Conservation (phyloP, 768 basidiomycete genomes). For the Tephrocybe rancida region DNA sequence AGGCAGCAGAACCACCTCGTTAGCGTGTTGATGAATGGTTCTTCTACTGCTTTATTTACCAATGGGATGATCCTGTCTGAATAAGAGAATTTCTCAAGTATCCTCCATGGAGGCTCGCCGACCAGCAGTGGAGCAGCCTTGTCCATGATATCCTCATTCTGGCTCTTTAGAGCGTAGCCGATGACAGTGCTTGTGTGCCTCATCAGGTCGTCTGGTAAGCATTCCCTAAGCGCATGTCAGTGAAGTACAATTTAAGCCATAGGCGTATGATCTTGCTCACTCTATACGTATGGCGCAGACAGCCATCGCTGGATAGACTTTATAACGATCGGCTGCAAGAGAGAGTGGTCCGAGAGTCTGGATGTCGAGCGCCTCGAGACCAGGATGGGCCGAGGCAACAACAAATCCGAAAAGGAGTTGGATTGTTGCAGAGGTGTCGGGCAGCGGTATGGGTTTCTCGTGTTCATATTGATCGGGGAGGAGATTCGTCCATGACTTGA, state of each 20-base stretch:
- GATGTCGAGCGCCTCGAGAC: constrained; percentile 2
- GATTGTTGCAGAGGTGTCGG: constrained; percentile 2
- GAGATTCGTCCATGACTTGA: constrained; percentile 2
- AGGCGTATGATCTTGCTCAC: background rate
- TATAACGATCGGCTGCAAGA: background rate
- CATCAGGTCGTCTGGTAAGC: background rate
- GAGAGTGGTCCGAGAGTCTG: constrained; percentile 4
- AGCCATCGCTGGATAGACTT: background rate
- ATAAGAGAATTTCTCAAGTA: background rate
- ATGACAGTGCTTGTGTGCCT: background rate
- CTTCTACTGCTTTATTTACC: background rate
- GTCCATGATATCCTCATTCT: constrained; percentile 2
- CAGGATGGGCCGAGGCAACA: constrained; percentile 1
- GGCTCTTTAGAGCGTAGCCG: constrained; percentile 1
- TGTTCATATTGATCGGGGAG: background rate
- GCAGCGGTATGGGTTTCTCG: background rate
- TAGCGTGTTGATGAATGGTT: too few relatives aligned
- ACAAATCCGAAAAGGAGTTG: constrained; percentile 4
- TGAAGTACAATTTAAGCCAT: background rate
- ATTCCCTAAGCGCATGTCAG: background rate
- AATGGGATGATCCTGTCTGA: background rate
- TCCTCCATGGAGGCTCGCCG: background rate
- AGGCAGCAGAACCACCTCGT: too few relatives aligned
- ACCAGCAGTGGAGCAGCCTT: constrained; percentile 6
- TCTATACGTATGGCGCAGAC: constrained; percentile 2